Percentiles rank a stretch among this genome's conserved stretches.
phyloP scores from a whole-genome alignment of 192 early-diverging fungal genomes.

The Coemansia sp. region DNA sequence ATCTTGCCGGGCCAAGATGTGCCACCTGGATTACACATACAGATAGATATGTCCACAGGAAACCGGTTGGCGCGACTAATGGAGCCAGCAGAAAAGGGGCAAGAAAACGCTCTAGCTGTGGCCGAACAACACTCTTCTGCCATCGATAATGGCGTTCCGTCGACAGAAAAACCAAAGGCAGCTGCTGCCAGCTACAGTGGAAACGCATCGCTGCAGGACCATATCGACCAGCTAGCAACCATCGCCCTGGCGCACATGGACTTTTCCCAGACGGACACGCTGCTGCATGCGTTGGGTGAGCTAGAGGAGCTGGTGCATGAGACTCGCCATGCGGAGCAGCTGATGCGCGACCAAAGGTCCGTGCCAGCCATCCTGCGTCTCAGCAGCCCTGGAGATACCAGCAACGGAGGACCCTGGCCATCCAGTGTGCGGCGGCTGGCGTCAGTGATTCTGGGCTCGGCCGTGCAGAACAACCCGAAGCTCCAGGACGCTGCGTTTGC shows the following conservation, averaged over 20 bases:
- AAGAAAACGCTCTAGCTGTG: slow-evolving; percentile 4
- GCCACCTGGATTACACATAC: slow-evolving; percentile 60
- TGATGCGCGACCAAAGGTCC: slow-evolving; percentile 28
- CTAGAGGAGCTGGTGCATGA: slow-evolving; percentile 56
- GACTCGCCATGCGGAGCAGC: slow-evolving; percentile 54
- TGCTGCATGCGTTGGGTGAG: slow-evolving; percentile 46
- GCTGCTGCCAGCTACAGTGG: neutral
- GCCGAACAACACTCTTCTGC: too few species aligned
- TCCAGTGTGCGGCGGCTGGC: slow-evolving; percentile 34
- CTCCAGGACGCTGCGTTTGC: slow-evolving; percentile 15
- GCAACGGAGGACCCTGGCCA: slow-evolving; percentile 12
- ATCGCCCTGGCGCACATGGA: neutral
- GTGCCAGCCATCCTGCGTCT: slow-evolving; percentile 32
- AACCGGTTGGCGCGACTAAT: slow-evolving; percentile 57
- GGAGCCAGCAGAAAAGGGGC: slow-evolving; percentile 18
- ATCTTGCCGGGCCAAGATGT: slow-evolving; percentile 60
- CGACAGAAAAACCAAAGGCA: neutral
- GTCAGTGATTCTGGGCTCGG: slow-evolving; percentile 51
- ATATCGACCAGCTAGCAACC: slow-evolving; percentile 27
- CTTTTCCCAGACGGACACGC: neutral
- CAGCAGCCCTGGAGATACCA: slow-evolving; percentile 18
- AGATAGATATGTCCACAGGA: slow-evolving; percentile 60
- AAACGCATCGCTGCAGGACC: slow-evolving; percentile 21
- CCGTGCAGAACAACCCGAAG: slow-evolving; percentile 53
- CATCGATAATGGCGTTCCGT: neutral